phyloP scores from a whole-genome alignment of 2,329 filamentous ascomycete species.

The Colletotrichum tabaci region DNA sequence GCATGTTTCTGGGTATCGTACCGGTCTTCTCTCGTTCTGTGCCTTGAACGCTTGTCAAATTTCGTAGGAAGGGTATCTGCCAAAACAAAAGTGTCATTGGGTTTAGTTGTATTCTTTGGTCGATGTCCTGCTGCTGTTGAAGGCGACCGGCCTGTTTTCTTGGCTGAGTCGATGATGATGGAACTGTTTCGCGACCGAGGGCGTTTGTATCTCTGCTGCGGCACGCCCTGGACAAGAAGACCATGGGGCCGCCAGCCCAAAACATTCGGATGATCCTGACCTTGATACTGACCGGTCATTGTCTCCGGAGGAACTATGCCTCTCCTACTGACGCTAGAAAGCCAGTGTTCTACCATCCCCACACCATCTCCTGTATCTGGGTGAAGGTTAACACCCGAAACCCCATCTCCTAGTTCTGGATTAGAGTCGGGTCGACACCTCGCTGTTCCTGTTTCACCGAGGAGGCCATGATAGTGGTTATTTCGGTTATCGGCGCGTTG shows the following conservation, averaged over 20 bases:
- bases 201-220: slow-evolving; percentile 20
- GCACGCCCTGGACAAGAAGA: background rate
- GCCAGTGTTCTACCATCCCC: slow-evolving; percentile 33
- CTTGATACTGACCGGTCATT: background rate
- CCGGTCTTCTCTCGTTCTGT: slow-evolving; percentile 69
- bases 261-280: background rate
- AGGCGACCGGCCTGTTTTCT: too few relatives aligned
- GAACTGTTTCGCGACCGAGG: slow-evolving; percentile 35
- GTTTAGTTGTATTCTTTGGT: background rate
- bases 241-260: slow-evolving; percentile 25
- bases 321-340: slow-evolving; percentile 22
- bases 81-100: background rate
- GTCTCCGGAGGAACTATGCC: background rate
- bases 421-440: background rate
- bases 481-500: background rate
- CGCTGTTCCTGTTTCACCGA: background rate
- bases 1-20: slow-evolving; percentile 63
- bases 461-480: background rate
- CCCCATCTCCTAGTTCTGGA: background rate
- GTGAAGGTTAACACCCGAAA: background rate
- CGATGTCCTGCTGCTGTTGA: background rate
- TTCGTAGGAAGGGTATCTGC: background rate
- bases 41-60: slow-evolving; percentile 67
- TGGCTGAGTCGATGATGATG: slow-evolving; percentile 41
- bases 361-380: background rate